phyloP scores from a whole-genome alignment of 441 rosid genomes.

The Croton setiger region DNA sequence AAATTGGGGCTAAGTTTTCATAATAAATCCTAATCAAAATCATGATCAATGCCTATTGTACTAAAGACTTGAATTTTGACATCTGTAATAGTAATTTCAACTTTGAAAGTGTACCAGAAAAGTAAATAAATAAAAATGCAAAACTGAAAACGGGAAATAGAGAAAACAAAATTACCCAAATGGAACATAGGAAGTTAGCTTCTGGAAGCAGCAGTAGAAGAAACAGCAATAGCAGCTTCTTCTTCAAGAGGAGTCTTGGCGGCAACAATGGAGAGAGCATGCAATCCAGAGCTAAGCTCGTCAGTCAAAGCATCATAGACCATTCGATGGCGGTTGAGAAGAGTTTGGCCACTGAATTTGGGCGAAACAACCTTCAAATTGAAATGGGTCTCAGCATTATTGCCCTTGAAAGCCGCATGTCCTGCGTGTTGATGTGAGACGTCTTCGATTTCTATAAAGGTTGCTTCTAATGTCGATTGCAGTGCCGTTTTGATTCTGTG shows the following conservation, averaged over 20 bases:
- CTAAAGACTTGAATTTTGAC: not conserved
- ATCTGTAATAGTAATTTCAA: no score
- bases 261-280: constrained; percentile 77
- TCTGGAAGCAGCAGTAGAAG: not conserved
- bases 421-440: constrained; percentile 67
- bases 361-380: constrained; percentile 58
- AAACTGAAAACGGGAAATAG: not conserved
- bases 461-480: constrained; percentile 36
- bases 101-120: not conserved
- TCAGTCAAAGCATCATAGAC: constrained; percentile 57
- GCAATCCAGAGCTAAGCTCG: constrained; percentile 60
- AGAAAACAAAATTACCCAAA: not conserved
- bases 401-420: constrained; percentile 54
- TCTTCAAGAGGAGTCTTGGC: constrained; percentile 63
- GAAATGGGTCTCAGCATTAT: constrained; percentile 62
- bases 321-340: constrained; percentile 63
- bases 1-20: no score
- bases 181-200: not conserved
- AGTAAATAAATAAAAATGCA: not conserved
- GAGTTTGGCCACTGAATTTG: constrained; percentile 52
- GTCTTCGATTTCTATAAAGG: constrained; percentile 50
- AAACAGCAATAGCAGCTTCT: constrained; percentile 24
- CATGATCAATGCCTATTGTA: not conserved
- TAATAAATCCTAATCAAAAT: not conserved
- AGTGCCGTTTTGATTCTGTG: constrained; percentile 6